Percentiles rank a stretch among this genome's conserved stretches.
Conservation (phyloP, 345 rosid genomes). For the Populus euphratica region DNA sequence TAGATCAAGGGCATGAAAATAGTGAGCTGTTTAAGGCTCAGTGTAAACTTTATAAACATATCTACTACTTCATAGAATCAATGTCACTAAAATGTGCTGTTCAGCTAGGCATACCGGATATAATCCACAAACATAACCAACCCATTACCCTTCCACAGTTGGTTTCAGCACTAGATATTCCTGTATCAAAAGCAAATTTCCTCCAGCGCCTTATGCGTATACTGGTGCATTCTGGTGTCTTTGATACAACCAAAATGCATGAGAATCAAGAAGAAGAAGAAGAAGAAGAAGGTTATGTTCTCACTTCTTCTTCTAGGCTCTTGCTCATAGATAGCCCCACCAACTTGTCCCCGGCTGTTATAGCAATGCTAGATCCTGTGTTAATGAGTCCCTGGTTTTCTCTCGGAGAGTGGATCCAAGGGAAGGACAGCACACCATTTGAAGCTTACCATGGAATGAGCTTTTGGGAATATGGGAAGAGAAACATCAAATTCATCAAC, state of each 20-base stretch:
- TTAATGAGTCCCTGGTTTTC: constrained; percentile 28
- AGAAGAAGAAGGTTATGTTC: constrained; percentile 11
- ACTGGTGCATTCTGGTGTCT: constrained; percentile 18
- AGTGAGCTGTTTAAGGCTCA: constrained; percentile 17
- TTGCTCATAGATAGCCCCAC: constrained; percentile 9
- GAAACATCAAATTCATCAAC: constrained; percentile 22
- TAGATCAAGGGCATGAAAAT: constrained; percentile 2
- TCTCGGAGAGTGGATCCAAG: constrained; percentile 32
- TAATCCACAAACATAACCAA: not conserved
- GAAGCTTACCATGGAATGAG: constrained; percentile 31
- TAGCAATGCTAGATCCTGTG: constrained; percentile 18
- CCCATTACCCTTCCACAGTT: constrained; percentile 20
- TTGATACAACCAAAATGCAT: not conserved
- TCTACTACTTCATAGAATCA: constrained; percentile 16
- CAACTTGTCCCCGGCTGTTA: not conserved
- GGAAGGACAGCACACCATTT: constrained; percentile 23
- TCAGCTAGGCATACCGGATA: constrained; percentile 23
- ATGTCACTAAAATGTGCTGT: constrained; percentile 22
- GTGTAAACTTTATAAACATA: constrained; percentile 16
- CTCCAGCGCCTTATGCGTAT: constrained; percentile 24
- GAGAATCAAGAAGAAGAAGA: not conserved
- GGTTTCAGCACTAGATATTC: constrained; percentile 9
- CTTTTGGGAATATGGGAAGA: constrained; percentile 24
- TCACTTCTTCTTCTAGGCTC: constrained; percentile 18
- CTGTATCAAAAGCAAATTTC: not conserved